Evolutionary conservation across 164 flowering plant genomes (phyloP).

Genomic region (Chloranthus sessilifolius): DNA sequence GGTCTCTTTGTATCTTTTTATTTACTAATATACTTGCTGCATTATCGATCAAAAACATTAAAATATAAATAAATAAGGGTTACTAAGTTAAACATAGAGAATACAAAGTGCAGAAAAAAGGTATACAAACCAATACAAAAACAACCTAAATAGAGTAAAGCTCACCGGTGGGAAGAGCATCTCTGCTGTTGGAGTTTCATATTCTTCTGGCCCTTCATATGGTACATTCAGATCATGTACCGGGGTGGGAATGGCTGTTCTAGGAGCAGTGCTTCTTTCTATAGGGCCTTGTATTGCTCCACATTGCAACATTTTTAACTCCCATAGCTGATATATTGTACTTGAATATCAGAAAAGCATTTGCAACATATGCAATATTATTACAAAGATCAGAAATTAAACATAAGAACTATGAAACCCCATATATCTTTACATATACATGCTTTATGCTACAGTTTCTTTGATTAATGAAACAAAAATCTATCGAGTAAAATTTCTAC

Average conservation of each 20-base stretch:
- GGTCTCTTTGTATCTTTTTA: no score
- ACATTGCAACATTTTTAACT: slow-evolving; percentile 20
- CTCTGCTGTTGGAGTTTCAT: slow-evolving; percentile 23
- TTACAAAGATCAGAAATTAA: no score
- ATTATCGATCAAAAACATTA: background rate
- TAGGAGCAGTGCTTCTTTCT: slow-evolving; percentile 12
- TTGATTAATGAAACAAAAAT: no score
- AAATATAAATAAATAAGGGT: background rate
- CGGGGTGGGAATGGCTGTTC: slow-evolving; percentile 7
- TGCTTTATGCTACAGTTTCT: no score
- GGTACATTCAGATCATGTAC: slow-evolving; percentile 21
- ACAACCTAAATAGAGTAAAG: background rate
- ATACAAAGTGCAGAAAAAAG: background rate
- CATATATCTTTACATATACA: no score
- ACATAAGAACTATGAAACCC: no score
- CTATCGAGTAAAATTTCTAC: no score
- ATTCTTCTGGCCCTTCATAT: slow-evolving; percentile 19
- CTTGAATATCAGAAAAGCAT: slow-evolving; percentile 3
- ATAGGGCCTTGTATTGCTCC: slow-evolving; percentile 12
- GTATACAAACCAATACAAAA: background rate
- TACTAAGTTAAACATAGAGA: background rate
- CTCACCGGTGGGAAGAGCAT: slow-evolving; percentile 21
- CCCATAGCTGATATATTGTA: slow-evolving; percentile 19
- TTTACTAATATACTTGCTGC: background rate
- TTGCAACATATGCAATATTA: no score